phyloP scores from a whole-genome alignment of 2,329 filamentous ascomycete genomes.

The Aureobasidium sp. region DNA sequence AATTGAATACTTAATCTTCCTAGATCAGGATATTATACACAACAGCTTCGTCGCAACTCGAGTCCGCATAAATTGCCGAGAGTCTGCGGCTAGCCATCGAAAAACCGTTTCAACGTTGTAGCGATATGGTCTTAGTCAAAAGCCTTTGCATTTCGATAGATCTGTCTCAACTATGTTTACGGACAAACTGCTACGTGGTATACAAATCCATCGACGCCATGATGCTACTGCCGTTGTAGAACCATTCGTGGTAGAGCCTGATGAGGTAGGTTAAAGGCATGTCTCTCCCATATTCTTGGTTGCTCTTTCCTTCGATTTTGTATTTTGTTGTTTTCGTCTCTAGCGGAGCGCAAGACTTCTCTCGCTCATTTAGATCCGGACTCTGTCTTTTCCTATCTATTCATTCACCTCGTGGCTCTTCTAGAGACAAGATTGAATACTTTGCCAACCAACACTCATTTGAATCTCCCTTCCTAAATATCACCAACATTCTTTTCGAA shows the following conservation, averaged over 20 bases:
- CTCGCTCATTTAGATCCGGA: background rate
- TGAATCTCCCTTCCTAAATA: background rate
- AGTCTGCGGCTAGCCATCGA: background rate
- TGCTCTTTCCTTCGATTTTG: background rate
- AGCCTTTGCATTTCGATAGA: slow-evolving; percentile 10
- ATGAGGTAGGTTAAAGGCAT: background rate
- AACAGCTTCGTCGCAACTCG: background rate
- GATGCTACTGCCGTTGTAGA: background rate
- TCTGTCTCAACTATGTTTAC: background rate
- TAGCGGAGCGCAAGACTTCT: background rate
- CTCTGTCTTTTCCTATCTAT: background rate
- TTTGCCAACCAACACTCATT: background rate
- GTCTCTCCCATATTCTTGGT: background rate
- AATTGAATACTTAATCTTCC: background rate
- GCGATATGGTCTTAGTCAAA: background rate
- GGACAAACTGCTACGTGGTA: background rate
- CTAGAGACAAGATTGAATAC: background rate
- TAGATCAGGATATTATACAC: background rate
- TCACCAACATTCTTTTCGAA: no score
- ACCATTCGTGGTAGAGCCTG: background rate
- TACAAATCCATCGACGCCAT: background rate
- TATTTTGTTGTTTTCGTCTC: background rate
- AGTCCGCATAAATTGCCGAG: background rate
- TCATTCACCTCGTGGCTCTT: background rate
- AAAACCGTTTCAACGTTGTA: background rate